Base-by-base conservation (phyloP, 345 rosid genomes). In the Clarkia xantiana region DNA sequence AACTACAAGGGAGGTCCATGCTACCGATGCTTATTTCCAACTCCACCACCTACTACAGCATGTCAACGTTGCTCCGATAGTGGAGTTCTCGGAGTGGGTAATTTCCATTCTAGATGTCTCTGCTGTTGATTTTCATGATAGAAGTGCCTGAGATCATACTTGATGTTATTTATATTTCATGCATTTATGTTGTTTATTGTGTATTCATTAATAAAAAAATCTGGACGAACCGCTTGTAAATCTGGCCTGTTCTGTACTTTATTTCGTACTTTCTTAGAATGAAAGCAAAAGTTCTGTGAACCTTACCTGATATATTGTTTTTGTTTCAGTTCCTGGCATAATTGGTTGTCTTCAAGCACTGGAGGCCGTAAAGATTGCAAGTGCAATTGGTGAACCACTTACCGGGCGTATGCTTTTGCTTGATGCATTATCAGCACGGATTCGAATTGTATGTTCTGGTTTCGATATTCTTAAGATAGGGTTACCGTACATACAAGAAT, bases 291-390 rank as follows among this genome's bases (percentile, higher is more conserved):
- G 25, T 22, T 22, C 25, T 22, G 3, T 22, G 25, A 22, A 22
- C 3, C 25, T 22, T 22, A 22, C 25, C 5, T 5, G 5, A 5
- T 22, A 22, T 22, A 22, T 2, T 22, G 25, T 22, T 2, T 2
- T 22, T 22, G 25, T 29, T 29, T 29, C 81, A 86, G 98, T 91
- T 46, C 98, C 98, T 13, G 98, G 96, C 53, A 67, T 80, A 47
- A 78, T 91, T 53, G 98, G 98, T 54, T 86, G 96, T 71, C 86
- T 91, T 44, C 94, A 91, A 76, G 98, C 89, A 18, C 68, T 86
- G n/a, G 98, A 91, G 69, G 89, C 94, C 43, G 72, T 86, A 45
- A 91, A 91, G 74, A 86, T 91, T 20, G 93, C 96, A 4, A 70
- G 81, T 62, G 70, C 62, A 55, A 60, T 86, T 57, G 98, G 98